Base-by-base conservation (phyloP, 73 alveolate genomes). In the Paramecium pentaurelia region DNA sequence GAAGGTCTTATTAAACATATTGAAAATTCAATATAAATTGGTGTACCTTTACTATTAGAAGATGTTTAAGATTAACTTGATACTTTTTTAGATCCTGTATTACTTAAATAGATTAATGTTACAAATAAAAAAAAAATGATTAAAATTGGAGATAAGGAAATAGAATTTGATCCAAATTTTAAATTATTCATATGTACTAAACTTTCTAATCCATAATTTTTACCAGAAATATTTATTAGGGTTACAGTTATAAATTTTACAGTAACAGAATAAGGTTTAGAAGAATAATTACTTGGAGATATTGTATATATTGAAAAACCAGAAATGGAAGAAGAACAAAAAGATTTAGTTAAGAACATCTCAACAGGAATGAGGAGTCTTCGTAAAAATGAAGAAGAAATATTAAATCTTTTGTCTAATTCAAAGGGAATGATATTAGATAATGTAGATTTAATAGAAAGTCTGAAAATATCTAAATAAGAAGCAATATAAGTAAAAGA, bases 221-320 rank as follows among this genome's bases (percentile, higher is more conserved):
- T 96, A 59, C 99, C 99, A 4, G 99, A 98, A 93, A 94, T 97
- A 91, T 98, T 97, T 71, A 97, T 98, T 59, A 97, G 98, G 94
- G 99, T 98, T 1, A 95, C 99, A 44, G 97, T 98, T 27, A 97
- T 98, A 44, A 97, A 98, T 93, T 98, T 98, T 93, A 97, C 99
- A 4, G 99, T 97, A 42, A 98, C 99, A n/a, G 95, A 96, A 47
- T 93, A 94, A 86, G 99, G 99, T 58, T 94, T 98, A 60, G 99
- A 97, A 92, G 98, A 98, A 70, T 96, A 98, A 93, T 92, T 98
- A 68, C 93, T 98, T 28, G 99, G 98, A 18, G 99, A 97, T 92
- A 98, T 98, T 71, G 99, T 97, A 18, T 73, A 73, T 8, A 95
- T 95, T 68, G 99, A 97, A 93, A 96, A 92, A 77, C 99, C 99